phyloP scores from a whole-genome alignment of 257 asterid species.

The Euphrasia confusa region DNA sequence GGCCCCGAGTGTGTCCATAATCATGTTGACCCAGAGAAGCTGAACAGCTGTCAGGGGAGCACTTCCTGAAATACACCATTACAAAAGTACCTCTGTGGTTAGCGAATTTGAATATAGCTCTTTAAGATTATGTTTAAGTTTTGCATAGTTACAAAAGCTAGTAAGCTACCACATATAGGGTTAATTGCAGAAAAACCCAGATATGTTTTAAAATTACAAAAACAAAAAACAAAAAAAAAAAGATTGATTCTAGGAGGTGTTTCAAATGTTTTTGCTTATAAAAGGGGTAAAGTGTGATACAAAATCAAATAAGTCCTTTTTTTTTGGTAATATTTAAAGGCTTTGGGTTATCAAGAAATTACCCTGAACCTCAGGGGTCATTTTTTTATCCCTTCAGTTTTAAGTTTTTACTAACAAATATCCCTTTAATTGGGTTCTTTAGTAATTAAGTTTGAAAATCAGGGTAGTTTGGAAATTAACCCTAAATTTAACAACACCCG shows the following conservation, averaged over 20 bases:
- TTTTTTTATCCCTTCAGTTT: too few species aligned
- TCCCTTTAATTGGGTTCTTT: background rate
- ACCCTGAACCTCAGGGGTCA: background rate
- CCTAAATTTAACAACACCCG: background rate
- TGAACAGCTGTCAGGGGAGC: constrained; percentile 99
- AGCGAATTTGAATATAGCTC: too few species aligned
- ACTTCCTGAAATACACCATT: constrained; percentile 43
- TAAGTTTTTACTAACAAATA: background rate
- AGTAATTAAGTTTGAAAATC: background rate
- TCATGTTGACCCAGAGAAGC: constrained; percentile 98
- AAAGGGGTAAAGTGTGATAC: background rate
- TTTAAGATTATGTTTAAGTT: too few species aligned
- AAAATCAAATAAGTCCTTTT: background rate
- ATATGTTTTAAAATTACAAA: background rate
- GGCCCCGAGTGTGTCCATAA: constrained; percentile 97
- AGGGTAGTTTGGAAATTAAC: background rate
- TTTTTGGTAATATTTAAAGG: background rate
- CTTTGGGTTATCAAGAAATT: background rate
- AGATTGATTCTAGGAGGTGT: background rate
- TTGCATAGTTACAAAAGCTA: background rate
- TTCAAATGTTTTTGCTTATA: background rate
- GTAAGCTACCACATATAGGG: background rate
- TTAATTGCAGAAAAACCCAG: background rate
- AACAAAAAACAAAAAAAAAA: background rate
- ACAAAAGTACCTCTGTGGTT: background rate